Percentiles rank a stretch among this genome's conserved stretches.
These are phyloP conservation scores for Ophiobolus disseminans DNA, from an alignment of 2,329 filamentous ascomycete genomes.

Conservation along the genomic window DNA sequence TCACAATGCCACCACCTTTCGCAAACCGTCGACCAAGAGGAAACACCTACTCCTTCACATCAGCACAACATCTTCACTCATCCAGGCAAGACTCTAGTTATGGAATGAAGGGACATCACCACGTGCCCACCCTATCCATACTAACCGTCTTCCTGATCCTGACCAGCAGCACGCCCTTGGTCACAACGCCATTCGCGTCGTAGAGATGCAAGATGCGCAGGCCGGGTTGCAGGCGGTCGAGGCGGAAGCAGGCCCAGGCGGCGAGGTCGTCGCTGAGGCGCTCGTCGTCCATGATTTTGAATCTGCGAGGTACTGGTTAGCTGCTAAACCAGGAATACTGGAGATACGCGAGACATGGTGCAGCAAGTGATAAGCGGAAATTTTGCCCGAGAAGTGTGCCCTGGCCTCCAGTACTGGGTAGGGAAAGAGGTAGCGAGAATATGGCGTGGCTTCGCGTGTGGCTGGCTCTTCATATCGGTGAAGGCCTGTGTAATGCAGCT, in stretches of 20 bases:
- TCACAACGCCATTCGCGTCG: slow-evolving; percentile 70
- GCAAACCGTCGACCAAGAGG: slow-evolving; percentile 12
- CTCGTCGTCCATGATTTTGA: slow-evolving; percentile 89
- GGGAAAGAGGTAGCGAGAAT: too few species aligned
- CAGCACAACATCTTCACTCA: too few species aligned
- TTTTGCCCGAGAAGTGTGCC: too few species aligned
- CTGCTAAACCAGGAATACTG: too few species aligned
- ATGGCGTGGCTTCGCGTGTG: not conserved
- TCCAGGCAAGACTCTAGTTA: too few species aligned
- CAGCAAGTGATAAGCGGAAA: too few species aligned
- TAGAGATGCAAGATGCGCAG: slow-evolving; percentile 79
- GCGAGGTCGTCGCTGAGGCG: slow-evolving; percentile 76
- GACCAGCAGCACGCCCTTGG: slow-evolving; percentile 74
- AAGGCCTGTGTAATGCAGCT: not conserved
- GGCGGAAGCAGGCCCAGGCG: slow-evolving; percentile 86
- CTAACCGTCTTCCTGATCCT: slow-evolving; percentile 68
- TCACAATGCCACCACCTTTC: too few species aligned
- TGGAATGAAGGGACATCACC: slow-evolving; percentile 12
- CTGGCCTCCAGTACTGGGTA: too few species aligned
- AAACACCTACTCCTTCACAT: slow-evolving; percentile 24
- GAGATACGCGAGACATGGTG: too few species aligned
- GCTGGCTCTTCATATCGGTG: not conserved
- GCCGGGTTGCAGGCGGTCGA: slow-evolving; percentile 79
- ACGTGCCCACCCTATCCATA: slow-evolving; percentile 17
- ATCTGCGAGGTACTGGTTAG: slow-evolving; percentile 53